phyloP scores from a whole-genome alignment of 176 grass and related monocot genomes.

The Rhipidocladum racemiflorum region DNA sequence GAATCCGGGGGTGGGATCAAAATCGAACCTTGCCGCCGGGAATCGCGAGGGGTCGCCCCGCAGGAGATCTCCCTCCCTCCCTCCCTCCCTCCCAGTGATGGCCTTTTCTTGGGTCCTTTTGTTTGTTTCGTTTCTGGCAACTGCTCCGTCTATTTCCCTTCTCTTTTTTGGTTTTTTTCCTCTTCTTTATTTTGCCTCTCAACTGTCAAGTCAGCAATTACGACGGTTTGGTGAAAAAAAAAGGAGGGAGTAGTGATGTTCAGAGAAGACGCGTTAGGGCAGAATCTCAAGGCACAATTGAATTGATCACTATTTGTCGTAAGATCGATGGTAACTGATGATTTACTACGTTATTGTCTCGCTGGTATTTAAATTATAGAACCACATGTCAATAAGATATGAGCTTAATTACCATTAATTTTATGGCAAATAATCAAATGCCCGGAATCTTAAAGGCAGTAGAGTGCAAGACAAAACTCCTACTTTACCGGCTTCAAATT shows the following conservation, averaged over 20 bases:
- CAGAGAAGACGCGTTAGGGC: background rate
- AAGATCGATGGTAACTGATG: too few relatives aligned
- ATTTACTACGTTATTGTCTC: too few relatives aligned
- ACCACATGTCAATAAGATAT: too few relatives aligned
- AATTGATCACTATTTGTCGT: too few relatives aligned
- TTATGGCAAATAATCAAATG: too few relatives aligned
- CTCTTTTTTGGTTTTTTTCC: background rate
- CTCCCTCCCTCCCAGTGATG: conserved; percentile 31
- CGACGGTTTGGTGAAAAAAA: conserved; percentile 29
- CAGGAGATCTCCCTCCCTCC: conserved; percentile 35
- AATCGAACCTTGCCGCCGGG: conserved; percentile 52
- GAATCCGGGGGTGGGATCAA: conserved; percentile 37
- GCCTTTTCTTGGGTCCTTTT: conserved; percentile 37
- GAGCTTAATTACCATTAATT: too few relatives aligned
- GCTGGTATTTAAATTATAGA: too few relatives aligned
- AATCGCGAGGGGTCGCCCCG: conserved; percentile 45
- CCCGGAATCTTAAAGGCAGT: background rate
- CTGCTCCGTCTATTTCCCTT: conserved; percentile 18
- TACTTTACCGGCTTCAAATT: background rate
- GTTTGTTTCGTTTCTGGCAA: conserved; percentile 33
- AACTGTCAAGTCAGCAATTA: background rate
- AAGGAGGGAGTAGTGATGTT: background rate
- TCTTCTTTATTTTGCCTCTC: background rate
- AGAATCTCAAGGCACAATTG: too few relatives aligned
- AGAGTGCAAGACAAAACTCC: background rate